Base-by-base conservation (phyloP, 331 rosid genomes). In the Quercus phellos region DNA sequence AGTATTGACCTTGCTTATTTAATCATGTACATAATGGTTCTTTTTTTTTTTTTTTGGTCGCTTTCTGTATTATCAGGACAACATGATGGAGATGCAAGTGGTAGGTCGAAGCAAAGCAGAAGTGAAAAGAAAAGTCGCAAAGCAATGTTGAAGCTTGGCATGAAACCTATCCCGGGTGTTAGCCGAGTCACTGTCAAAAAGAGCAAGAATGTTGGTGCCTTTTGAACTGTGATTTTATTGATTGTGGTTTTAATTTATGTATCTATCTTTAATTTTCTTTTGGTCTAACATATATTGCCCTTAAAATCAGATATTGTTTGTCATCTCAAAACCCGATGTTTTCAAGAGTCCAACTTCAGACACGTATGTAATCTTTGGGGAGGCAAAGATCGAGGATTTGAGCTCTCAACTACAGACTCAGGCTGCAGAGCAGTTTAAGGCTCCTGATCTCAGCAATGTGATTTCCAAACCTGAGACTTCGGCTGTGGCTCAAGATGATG, bases 101-200 rank as follows among this genome's bases (percentile, higher is more conserved):
- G 93, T 6, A 88, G 92, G 85, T 91, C 97, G 24, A 94, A 91
- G 90, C 97, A 94, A 77, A 91, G 93, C 67, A 85, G 94, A 84
- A 94, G 97, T 26, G 97, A 94, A 68, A 94, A 94, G 91, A 91
- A 94, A 83, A 94, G 98, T 50, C 97, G 97, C 69, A 94, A 94
- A 87, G 98, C 98, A 29, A 90, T 94, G 98, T 81, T 91, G 61
- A 94, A 94, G 87, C 96, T 94, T 50, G 98, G 98, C 61, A 94
- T 94, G 98, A 94, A 83, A 66, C 92, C 97, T 26, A 85, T 91
- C 34, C 76, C 90, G 0, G 97, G 96, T 29, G 98, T 94, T 67
- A 94, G 98, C 81, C 86, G 96, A 0, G 97, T 94, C 77, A 94
- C 97, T 0, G 89, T 90, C 3, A 94, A 94, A 81, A 94, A 92